Conservation (phyloP, 2,329 filamentous ascomycete species). For the Ophiocordyceps camponoti-saundersi region DNA sequence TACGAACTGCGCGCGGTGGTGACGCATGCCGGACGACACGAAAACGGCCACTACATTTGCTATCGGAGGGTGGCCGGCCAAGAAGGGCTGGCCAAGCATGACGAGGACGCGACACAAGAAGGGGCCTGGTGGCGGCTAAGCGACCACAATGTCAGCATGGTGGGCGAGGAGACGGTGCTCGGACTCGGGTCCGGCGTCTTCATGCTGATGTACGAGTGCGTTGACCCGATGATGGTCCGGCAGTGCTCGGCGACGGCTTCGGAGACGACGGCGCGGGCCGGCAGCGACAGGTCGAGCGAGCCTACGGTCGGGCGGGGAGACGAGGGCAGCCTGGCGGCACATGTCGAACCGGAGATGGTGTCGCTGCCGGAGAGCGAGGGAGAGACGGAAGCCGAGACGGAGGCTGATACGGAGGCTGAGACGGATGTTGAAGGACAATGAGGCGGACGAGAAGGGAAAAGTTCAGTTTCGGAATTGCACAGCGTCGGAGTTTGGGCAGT, state of each 20-base stretch:
- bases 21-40: conserved; percentile 78
- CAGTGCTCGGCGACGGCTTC: conserved; percentile 11
- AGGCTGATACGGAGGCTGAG: neutral
- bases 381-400: neutral
- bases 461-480: conserved; percentile 5
- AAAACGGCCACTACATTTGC: conserved; percentile 91
- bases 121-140: conserved; percentile 71
- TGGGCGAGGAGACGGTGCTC: conserved; percentile 57
- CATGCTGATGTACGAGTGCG: conserved; percentile 89
- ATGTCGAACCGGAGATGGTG: neutral
- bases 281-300: neutral
- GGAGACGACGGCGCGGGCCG: conserved; percentile 5
- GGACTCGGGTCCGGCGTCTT: conserved; percentile 64
- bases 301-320: neutral
- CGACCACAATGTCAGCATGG: conserved; percentile 65
- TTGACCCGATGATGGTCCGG: conserved; percentile 35
- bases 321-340: neutral
- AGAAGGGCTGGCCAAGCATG: conserved; percentile 1
- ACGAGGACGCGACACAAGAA: conserved; percentile 1
- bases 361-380: neutral
- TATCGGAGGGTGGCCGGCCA: conserved; percentile 48
- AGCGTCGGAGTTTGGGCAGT: conserved; percentile 13
- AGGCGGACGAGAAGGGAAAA: neutral
- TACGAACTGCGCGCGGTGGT: conserved; percentile 75
- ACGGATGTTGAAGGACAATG: neutral